Conservation (phyloP, 2,329 filamentous ascomycete genomes). For the Penicillium sp. region DNA sequence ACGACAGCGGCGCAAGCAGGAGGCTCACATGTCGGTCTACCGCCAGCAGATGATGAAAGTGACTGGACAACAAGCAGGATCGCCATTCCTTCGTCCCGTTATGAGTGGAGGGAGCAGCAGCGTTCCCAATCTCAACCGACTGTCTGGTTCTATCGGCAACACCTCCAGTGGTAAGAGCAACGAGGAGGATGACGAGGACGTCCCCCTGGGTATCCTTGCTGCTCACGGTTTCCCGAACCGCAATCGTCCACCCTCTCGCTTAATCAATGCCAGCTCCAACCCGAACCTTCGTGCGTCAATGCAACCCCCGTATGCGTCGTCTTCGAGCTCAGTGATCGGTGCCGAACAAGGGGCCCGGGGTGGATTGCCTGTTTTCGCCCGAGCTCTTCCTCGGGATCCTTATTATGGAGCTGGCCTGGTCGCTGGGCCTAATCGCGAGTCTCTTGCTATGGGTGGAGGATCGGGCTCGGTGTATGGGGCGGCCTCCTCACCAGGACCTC, state of each 20-base stretch:
- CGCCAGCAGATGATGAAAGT: slow-evolving; percentile 97
- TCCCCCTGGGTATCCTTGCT: slow-evolving; percentile 80
- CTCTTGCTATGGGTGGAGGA: slow-evolving; percentile 66
- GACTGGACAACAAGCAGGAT: slow-evolving; percentile 66
- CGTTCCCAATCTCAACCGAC: slow-evolving; percentile 57
- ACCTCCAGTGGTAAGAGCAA: slow-evolving; percentile 40
- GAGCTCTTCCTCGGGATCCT: slow-evolving; percentile 78
- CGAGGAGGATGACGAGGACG: slow-evolving; percentile 77
- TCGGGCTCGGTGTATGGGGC: slow-evolving; percentile 41
- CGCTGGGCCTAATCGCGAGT: slow-evolving; percentile 69
- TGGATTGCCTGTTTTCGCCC: slow-evolving; percentile 75
- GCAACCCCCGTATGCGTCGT: slow-evolving; percentile 46
- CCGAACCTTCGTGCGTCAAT: slow-evolving; percentile 65
- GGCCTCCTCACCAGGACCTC: slow-evolving; percentile 34
- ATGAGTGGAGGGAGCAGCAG: slow-evolving; percentile 59
- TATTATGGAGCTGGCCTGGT: slow-evolving; percentile 78
- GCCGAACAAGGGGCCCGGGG: slow-evolving; percentile 49
- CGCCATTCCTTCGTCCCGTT: slow-evolving; percentile 52
- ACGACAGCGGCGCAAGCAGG: slow-evolving; percentile 79
- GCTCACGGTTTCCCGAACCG: slow-evolving; percentile 85
- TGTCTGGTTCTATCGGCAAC: slow-evolving; percentile 37
- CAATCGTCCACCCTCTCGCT: slow-evolving; percentile 68
- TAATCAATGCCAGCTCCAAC: slow-evolving; percentile 65
- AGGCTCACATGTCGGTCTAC: slow-evolving; percentile 85
- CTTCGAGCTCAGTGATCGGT: slow-evolving; percentile 58